These are phyloP conservation scores for Quercus phellos DNA, from an alignment of 331 rosid species.

Conservation along the genomic window DNA sequence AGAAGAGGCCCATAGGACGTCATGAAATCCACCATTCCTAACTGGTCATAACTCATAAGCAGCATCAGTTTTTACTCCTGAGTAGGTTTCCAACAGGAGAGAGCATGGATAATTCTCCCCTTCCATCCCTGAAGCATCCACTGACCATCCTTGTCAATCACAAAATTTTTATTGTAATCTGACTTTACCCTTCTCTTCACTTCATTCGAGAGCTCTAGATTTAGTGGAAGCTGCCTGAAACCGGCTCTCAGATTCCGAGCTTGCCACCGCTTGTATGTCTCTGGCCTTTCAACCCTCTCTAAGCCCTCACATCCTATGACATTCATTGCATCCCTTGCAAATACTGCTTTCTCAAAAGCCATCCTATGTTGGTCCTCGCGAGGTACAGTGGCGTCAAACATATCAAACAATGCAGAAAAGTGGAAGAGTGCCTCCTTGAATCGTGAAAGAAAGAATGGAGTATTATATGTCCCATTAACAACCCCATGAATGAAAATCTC, in stretches of 20 bases:
- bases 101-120: constrained; percentile 54
- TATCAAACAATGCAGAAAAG: constrained; percentile 49
- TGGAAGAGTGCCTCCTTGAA: constrained; percentile 71
- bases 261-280: constrained; percentile 69
- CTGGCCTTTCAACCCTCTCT: constrained; percentile 67
- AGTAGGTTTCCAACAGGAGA: constrained; percentile 60
- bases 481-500: constrained; percentile 39
- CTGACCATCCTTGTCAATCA: constrained; percentile 46
- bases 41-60: too few species aligned
- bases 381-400: constrained; percentile 41
- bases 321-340: constrained; percentile 50
- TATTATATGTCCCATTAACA: constrained; percentile 41
- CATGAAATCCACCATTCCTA: too few species aligned
- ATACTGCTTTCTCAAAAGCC: constrained; percentile 42
- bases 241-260: constrained; percentile 46
- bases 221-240: constrained; percentile 49
- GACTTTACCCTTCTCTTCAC: constrained; percentile 29
- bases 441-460: constrained; percentile 62
- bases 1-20: too few species aligned
- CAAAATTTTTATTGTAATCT: constrained; percentile 53
- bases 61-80: neutral
- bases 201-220: constrained; percentile 29
- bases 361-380: constrained; percentile 35
- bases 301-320: constrained; percentile 64
- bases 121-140: constrained; percentile 93